Evolutionary conservation across 768 basidiomycete genomes (phyloP).

Genomic region (Pleurotus pulmonarius): DNA sequence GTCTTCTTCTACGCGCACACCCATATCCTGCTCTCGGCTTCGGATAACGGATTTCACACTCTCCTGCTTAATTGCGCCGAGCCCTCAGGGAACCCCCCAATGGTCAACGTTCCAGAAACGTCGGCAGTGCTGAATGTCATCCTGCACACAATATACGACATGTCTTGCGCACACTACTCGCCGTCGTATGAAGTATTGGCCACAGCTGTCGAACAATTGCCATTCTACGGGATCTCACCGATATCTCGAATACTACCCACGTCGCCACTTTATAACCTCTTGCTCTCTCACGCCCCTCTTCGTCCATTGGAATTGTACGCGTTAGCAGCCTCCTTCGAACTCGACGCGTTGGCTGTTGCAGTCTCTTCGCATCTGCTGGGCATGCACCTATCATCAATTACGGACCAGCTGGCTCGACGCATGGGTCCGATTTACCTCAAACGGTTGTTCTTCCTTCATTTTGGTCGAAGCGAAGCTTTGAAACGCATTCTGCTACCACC

Average conservation of each 20-base stretch:
- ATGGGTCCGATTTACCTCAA: constrained; percentile 80
- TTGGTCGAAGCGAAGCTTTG: constrained; percentile 77
- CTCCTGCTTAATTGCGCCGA: constrained; percentile 41
- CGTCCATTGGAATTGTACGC: constrained; percentile 72
- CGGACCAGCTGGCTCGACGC: constrained; percentile 63
- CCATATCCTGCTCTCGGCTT: constrained; percentile 51
- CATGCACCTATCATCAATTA: constrained; percentile 60
- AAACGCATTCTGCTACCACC: constrained; percentile 75
- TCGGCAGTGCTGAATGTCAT: constrained; percentile 68
- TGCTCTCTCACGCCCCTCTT: constrained; percentile 65
- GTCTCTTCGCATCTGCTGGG: constrained; percentile 74
- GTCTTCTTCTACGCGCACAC: constrained; percentile 85
- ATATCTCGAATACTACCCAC: constrained; percentile 43
- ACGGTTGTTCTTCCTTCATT: constrained; percentile 79
- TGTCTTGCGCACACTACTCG: constrained; percentile 72
- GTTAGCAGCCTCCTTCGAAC: constrained; percentile 60
- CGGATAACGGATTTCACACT: constrained; percentile 60
- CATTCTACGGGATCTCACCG: constrained; percentile 56
- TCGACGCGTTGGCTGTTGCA: constrained; percentile 72
- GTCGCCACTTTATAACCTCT: constrained; percentile 52
- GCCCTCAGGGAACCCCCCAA: constrained; percentile 32
- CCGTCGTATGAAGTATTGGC: constrained; percentile 60
- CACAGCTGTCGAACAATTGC: constrained; percentile 52
- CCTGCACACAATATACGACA: constrained; percentile 67
- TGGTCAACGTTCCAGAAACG: constrained; percentile 58